Evolutionary conservation across 2,329 filamentous ascomycete species (phyloP).

Genomic region (Sporothrix pallida): DNA sequence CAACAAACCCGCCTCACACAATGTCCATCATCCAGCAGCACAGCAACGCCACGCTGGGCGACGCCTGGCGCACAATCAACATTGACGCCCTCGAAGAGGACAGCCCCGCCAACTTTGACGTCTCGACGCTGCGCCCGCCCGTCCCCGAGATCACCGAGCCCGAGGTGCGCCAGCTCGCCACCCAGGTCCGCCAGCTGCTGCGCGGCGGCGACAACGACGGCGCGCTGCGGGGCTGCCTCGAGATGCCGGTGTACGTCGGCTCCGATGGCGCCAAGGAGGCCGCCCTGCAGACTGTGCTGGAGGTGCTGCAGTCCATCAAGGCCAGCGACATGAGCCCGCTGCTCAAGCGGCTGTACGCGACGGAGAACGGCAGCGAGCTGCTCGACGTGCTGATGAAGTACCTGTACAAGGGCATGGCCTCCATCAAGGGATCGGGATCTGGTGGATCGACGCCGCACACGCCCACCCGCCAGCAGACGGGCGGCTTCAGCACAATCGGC

Average conservation of each 20-base stretch:
- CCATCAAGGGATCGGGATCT: slow-evolving; percentile 45
- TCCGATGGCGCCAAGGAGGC: slow-evolving; percentile 70
- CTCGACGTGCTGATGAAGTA: slow-evolving; percentile 98
- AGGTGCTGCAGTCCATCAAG: slow-evolving; percentile 95
- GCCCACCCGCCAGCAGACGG: slow-evolving; percentile 70
- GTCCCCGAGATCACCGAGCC: slow-evolving; percentile 75
- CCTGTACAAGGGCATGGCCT: slow-evolving; percentile 92
- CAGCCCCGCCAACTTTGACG: slow-evolving; percentile 89
- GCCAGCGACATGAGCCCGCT: slow-evolving; percentile 94
- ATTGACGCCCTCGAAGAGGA: slow-evolving; percentile 91
- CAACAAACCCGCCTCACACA: too few relatives aligned
- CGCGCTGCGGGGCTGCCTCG: slow-evolving; percentile 80
- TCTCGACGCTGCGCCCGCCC: slow-evolving; percentile 78
- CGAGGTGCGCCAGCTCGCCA: slow-evolving; percentile 77
- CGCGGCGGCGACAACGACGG: slow-evolving; percentile 87
- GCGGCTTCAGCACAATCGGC: slow-evolving; percentile 84
- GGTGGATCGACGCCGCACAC: slow-evolving; percentile 49
- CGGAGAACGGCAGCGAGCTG: slow-evolving; percentile 80
- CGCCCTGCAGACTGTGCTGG: slow-evolving; percentile 84
- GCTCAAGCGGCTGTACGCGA: slow-evolving; percentile 77
- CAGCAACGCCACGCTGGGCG: slow-evolving; percentile 63
- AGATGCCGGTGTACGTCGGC: slow-evolving; percentile 79
- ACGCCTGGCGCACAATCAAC: slow-evolving; percentile 87
- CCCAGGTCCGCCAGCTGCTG: slow-evolving; percentile 85
- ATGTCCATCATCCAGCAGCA: slow-evolving; percentile 74